Percentiles rank a stretch among this genome's conserved stretches.
phyloP scores from a whole-genome alignment of 1,284 basidiomycete genomes.

The Pseudozyma tsukubaensis region DNA sequence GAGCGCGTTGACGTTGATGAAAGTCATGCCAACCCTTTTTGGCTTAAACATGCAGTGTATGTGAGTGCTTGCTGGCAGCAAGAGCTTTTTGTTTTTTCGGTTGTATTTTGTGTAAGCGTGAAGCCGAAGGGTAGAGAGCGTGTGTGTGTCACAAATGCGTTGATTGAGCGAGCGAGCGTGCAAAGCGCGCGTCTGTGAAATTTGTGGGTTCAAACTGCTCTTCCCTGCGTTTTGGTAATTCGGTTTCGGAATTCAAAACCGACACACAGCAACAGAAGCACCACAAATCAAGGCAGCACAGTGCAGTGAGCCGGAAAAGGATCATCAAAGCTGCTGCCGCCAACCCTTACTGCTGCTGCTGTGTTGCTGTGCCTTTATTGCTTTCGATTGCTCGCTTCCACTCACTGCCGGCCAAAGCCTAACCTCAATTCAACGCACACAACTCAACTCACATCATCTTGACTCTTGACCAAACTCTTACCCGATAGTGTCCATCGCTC shows the following conservation, averaged over 20 bases:
- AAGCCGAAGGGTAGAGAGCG: not conserved
- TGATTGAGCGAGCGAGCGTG: not conserved
- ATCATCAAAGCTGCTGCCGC: not conserved
- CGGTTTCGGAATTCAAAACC: constrained; percentile 1
- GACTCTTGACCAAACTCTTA: not conserved
- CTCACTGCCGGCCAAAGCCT: not conserved
- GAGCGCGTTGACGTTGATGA: not conserved
- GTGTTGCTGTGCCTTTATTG: too few species aligned
- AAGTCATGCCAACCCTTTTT: not conserved
- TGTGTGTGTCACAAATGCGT: constrained; percentile 1
- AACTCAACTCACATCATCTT: not conserved
- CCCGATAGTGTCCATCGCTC: not conserved
- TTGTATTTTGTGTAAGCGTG: not conserved
- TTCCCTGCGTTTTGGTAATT: not conserved
- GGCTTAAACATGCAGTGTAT: too few species aligned
- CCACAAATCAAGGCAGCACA: too few species aligned
- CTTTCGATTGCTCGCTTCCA: not conserved
- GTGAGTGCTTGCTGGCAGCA: not conserved
- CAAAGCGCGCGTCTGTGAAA: not conserved
- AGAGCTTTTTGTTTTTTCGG: constrained; percentile 6
- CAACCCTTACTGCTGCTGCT: not conserved
- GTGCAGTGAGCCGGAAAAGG: not conserved
- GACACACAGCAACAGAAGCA: too few species aligned
- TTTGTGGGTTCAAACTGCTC: not conserved
- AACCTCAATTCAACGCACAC: too few species aligned